Base-by-base conservation (phyloP, 1,284 basidiomycete genomes). In the Irpex rosettiformis region DNA sequence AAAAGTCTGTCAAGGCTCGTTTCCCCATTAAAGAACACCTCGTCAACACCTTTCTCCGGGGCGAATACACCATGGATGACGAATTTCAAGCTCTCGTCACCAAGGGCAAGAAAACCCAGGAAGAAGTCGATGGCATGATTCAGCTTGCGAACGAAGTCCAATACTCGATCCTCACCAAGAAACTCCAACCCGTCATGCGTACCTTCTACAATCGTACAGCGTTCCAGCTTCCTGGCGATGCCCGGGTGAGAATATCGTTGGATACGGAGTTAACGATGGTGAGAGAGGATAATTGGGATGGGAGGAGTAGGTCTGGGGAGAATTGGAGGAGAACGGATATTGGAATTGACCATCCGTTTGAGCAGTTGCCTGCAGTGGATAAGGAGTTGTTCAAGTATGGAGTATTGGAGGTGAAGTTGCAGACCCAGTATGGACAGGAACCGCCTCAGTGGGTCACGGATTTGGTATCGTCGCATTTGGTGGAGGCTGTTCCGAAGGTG, bases 141-240 rank as follows among this genome's bases (percentile, higher is more conserved):
- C 95, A 97, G 75, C 84, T 99, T 30, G 96, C 97, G 22, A 93
- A 88, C 66, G 96, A 99, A 75, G 92, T 99, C 10, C 96, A 99
- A 72, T 98, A 98, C 73, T 84, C 90, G 2, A 80, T 98, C 30
- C 73, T 95, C 59, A 91, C 89, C n/a, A 87, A 93, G 72, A 86
- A 89, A 65, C 79, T 99, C 16, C 48, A 28, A 24, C 54, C 67
- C 88, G 96, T 98, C 45, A 90, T 98, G 90, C 85, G 96, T 30
- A 94, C 95, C n/a, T 99, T 98, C 78, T 99, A 99, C 79, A 98
- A 98, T 72, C 91, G 96, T 55, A 99, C 97, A 6, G 96, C 96
- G 0, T 99, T 99, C 82, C 96, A 99, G 75, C 85, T 99, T 24
- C 97, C 97, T 7, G 96, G 97, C 21, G 97, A 99, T 70, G 96